Conservation (phyloP, 176 grass and related monocot genomes). For the Rhynchospora breviuscula region DNA sequence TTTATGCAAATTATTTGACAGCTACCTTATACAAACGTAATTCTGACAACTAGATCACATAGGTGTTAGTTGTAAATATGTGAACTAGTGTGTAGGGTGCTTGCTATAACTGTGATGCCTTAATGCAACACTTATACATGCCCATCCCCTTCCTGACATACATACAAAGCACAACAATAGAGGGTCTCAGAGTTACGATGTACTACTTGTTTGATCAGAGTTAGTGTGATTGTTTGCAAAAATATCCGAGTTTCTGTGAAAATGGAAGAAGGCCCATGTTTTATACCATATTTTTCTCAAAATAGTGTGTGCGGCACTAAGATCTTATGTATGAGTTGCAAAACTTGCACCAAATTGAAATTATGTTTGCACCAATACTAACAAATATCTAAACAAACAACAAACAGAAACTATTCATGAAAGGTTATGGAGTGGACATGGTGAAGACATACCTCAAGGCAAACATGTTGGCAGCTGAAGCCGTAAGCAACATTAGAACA, state of each 20-base stretch:
- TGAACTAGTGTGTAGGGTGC: not conserved
- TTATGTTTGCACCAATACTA: not conserved
- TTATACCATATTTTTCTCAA: not conserved
- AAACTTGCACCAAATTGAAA: not conserved
- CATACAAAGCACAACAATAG: not conserved
- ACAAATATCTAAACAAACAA: not conserved
- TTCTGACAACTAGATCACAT: not conserved
- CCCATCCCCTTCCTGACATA: not conserved
- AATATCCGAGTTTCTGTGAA: not conserved
- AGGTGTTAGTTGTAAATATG: not conserved
- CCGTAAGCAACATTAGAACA: conserved; percentile 90
- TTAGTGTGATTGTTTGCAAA: not conserved
- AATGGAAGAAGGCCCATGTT: not conserved
- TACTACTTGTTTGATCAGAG: not conserved
- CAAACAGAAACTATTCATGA: conserved; percentile 94
- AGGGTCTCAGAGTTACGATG: not conserved
- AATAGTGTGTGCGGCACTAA: not conserved
- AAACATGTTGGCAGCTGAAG: conserved; percentile 96
- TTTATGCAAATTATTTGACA: not conserved
- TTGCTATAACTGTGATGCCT: not conserved
- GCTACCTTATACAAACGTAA: not conserved
- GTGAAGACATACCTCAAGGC: conserved; percentile 81
- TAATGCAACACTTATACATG: too few species aligned
- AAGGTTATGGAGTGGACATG: conserved; percentile 80
- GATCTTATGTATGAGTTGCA: not conserved